Conservation (phyloP, 2,329 filamentous ascomycete genomes). For the Ophiocordyceps camponoti-saundersi region DNA sequence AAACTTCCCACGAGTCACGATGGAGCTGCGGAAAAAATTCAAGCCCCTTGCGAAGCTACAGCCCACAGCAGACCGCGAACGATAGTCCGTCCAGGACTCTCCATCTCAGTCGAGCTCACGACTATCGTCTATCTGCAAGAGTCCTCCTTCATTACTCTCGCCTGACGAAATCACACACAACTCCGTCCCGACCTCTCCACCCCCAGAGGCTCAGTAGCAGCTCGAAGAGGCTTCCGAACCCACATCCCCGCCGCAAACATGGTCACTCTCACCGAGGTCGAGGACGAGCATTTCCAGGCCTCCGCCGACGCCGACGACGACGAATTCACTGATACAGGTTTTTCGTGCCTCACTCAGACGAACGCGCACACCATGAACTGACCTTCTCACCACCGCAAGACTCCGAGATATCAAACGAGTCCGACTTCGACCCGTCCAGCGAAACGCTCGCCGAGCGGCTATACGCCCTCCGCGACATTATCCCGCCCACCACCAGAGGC, state of each 20-base stretch:
- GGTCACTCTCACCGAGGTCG: constrained; percentile 94
- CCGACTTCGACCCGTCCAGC: constrained; percentile 43
- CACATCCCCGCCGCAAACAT: constrained; percentile 37
- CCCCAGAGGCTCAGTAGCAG: neutral
- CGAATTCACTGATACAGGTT: constrained; percentile 90
- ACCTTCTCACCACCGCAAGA: constrained; percentile 31
- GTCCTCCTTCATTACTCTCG: neutral
- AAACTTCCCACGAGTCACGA: neutral
- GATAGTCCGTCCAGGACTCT: neutral
- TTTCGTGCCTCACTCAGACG: constrained; percentile 9
- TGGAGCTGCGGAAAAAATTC: constrained; percentile 2
- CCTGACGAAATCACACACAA: neutral
- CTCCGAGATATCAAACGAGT: constrained; percentile 71
- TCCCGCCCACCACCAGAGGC: constrained; percentile 55
- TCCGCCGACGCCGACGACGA: constrained; percentile 70
- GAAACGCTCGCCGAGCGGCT: constrained; percentile 52
- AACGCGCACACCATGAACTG: constrained; percentile 2
- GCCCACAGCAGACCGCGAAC: neutral
- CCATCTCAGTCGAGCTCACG: neutral
- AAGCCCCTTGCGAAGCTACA: neutral
- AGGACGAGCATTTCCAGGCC: constrained; percentile 82
- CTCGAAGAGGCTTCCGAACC: neutral
- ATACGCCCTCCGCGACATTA: constrained; percentile 56
- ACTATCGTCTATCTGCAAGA: neutral
- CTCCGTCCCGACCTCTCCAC: neutral